These are phyloP conservation scores for Agaricus blazei DNA, from an alignment of 768 basidiomycete genomes.

Conservation along the genomic window DNA sequence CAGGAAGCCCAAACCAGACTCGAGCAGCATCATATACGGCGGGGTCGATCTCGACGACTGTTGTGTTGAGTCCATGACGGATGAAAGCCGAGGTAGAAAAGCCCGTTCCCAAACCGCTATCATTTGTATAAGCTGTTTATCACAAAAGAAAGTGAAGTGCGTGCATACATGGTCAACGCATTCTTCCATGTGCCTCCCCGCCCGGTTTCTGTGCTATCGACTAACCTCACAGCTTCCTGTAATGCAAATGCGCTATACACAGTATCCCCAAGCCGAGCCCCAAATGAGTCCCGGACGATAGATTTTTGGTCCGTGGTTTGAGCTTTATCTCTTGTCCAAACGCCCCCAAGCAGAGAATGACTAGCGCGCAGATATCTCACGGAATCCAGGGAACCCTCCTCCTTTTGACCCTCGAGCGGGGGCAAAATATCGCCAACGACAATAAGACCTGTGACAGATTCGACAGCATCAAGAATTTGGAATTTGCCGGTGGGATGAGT, in stretches of 20 bases:
- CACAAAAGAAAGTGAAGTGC: background rate
- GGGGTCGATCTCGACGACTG: constrained; percentile 92
- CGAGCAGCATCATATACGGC: constrained; percentile 82
- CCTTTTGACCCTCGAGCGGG: constrained; percentile 19
- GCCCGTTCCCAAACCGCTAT: constrained; percentile 85
- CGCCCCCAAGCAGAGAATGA: constrained; percentile 65
- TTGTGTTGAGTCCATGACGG: constrained; percentile 63
- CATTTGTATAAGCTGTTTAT: constrained; percentile 9
- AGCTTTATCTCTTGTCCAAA: constrained; percentile 66
- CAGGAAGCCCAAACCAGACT: constrained; percentile 72
- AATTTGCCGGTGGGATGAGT: constrained; percentile 49
- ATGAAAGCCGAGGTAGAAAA: constrained; percentile 74
- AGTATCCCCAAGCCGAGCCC: constrained; percentile 62
- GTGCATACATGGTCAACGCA: constrained; percentile 67
- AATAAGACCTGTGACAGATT: constrained; percentile 76
- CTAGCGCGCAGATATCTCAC: constrained; percentile 58
- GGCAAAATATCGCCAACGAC: constrained; percentile 72
- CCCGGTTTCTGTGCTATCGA: constrained; percentile 43
- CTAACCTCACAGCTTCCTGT: constrained; percentile 80
- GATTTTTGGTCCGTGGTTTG: constrained; percentile 35
- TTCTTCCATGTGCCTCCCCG: constrained; percentile 36
- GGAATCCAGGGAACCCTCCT: constrained; percentile 37
- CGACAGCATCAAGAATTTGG: constrained; percentile 60
- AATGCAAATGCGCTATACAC: constrained; percentile 82
- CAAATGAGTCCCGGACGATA: constrained; percentile 45